phyloP scores from a whole-genome alignment of 2,329 filamentous ascomycete genomes.

The Hortaea werneckii region DNA sequence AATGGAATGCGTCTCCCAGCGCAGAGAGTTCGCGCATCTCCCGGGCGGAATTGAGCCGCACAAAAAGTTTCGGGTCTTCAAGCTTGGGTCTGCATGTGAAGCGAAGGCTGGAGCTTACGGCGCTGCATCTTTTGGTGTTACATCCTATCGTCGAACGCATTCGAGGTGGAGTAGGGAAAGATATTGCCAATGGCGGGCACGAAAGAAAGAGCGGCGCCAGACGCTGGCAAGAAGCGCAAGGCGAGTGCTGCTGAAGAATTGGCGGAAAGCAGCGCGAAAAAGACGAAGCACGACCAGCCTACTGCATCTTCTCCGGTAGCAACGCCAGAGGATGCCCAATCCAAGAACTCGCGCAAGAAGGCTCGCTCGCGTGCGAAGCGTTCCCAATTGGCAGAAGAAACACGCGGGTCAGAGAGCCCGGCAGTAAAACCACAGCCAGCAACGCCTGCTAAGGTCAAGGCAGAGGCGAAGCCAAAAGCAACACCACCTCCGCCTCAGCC shows the following conservation, averaged over 20 bases:
- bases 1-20: not conserved
- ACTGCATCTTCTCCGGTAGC: too few relatives aligned
- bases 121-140: too few relatives aligned
- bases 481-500: not conserved
- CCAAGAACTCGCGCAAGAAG: too few relatives aligned
- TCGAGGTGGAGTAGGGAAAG: too few relatives aligned
- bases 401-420: too few relatives aligned
- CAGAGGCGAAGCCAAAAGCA: not conserved
- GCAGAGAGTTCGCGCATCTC: not conserved
- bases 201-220: not conserved
- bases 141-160: too few relatives aligned
- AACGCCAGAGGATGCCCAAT: too few relatives aligned
- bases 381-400: too few relatives aligned
- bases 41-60: not conserved
- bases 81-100: not conserved
- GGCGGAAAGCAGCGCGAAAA: slow-evolving; percentile 3
- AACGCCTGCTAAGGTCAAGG: too few relatives aligned
- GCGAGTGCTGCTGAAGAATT: not conserved
- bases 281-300: not conserved
- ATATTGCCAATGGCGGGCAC: not conserved
- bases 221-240: slow-evolving; percentile 4
- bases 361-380: too few relatives aligned
- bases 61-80: not conserved
- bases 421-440: too few relatives aligned
- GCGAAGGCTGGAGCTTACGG: not conserved